Conservation (phyloP, 2,329 filamentous ascomycete genomes). For the Sordariomycetes sp. region DNA sequence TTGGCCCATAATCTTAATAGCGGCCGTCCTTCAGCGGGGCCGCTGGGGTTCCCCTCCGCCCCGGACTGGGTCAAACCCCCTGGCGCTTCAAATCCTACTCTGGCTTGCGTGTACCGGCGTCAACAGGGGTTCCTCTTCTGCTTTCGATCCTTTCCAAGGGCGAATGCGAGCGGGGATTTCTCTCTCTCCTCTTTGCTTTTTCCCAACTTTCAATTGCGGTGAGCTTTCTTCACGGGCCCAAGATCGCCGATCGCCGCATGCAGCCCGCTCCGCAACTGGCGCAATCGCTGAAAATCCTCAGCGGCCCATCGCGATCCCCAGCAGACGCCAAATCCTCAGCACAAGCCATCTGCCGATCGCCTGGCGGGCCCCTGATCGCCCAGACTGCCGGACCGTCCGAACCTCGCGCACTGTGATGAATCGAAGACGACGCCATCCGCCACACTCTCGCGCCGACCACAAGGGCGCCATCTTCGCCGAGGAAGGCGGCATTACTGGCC, state of each 20-base stretch:
- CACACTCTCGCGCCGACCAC: background rate
- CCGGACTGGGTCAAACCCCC: background rate
- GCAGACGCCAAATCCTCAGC: background rate
- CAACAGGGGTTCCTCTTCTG: background rate
- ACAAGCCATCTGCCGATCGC: background rate
- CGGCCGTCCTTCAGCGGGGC: background rate
- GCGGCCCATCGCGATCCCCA: too few relatives aligned
- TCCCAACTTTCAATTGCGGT: background rate
- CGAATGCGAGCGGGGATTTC: background rate
- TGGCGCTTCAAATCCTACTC: background rate
- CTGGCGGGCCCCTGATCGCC: background rate
- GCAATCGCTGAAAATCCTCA: background rate
- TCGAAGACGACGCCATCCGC: background rate
- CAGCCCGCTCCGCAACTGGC: background rate
- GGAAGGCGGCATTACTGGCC: background rate
- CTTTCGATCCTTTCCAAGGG: background rate
- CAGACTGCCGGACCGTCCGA: background rate
- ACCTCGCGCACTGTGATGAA: background rate
- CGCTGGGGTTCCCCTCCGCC: background rate
- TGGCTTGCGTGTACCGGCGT: background rate
- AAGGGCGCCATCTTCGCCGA: background rate
- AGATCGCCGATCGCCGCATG: background rate
- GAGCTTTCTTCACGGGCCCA: background rate
- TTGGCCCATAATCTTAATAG: background rate
- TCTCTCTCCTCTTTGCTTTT: background rate